Conservation (phyloP, 176 grass and related monocot genomes). For the Cenchrus purpureus region DNA sequence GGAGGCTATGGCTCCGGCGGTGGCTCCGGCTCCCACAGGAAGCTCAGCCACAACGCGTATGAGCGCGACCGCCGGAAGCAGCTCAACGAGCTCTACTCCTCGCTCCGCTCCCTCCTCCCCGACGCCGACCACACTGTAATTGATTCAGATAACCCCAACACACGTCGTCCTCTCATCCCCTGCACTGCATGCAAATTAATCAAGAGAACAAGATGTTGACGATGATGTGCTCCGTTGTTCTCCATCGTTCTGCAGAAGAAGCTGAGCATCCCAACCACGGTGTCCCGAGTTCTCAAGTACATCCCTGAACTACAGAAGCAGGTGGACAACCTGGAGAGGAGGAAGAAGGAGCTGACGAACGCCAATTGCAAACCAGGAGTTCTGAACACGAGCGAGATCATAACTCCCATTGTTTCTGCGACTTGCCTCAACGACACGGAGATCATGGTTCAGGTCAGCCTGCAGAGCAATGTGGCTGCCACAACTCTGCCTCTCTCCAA, state of each 20-base stretch:
- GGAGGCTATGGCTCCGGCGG: slow-evolving; percentile 25
- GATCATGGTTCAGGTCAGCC: slow-evolving; percentile 82
- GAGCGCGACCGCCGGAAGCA: slow-evolving; percentile 92
- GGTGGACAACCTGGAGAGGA: slow-evolving; percentile 56
- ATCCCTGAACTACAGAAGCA: slow-evolving; percentile 85
- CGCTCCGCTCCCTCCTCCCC: slow-evolving; percentile 70
- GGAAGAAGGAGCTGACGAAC: slow-evolving; percentile 59
- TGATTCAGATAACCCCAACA: background rate
- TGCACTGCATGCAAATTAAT: background rate
- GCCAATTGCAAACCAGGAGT: slow-evolving; percentile 44
- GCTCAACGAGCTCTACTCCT: slow-evolving; percentile 82
- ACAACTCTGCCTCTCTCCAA: slow-evolving; percentile 53
- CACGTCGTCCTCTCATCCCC: background rate
- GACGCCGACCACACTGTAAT: slow-evolving; percentile 64
- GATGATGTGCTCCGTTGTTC: background rate
- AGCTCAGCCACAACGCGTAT: slow-evolving; percentile 88
- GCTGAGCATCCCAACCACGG: slow-evolving; percentile 74
- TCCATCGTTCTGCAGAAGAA: slow-evolving; percentile 63
- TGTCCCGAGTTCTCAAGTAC: slow-evolving; percentile 77
- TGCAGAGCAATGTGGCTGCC: slow-evolving; percentile 34
- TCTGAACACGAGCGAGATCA: background rate
- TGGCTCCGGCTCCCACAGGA: slow-evolving; percentile 50
- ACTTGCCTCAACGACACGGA: slow-evolving; percentile 63
- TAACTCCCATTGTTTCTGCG: slow-evolving; percentile 54
- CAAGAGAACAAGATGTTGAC: slow-evolving; percentile 15